These are phyloP conservation scores for Aspergillus niger DNA, from an alignment of 2,329 filamentous ascomycete genomes.

Conservation along the genomic window DNA sequence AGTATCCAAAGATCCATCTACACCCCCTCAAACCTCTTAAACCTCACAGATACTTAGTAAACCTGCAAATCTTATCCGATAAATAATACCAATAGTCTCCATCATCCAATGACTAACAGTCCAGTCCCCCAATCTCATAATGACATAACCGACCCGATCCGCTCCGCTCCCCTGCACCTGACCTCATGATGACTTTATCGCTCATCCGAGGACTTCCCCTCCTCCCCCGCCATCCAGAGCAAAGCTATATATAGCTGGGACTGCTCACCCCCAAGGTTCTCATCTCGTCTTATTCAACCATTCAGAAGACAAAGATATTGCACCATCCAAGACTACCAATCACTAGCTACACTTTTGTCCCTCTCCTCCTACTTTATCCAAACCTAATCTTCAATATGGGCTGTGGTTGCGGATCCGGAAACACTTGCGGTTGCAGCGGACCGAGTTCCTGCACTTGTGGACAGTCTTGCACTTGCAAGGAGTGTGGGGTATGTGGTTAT, in stretches of 20 bases:
- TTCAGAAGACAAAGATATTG: not conserved
- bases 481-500: conserved; percentile 40
- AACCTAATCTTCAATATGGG: conserved; percentile 29
- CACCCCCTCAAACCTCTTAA: too few relatives aligned
- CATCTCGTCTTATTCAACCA: not conserved
- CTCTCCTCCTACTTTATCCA: not conserved
- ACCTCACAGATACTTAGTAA: too few relatives aligned
- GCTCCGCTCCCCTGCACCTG: conserved; percentile 9
- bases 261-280: conserved; percentile 5
- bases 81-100: too few relatives aligned
- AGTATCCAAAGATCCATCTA: too few relatives aligned
- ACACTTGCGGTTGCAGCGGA: conserved; percentile 36
- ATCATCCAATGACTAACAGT: too few relatives aligned
- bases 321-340: conserved; percentile 2
- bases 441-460: conserved; percentile 36
- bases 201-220: not conserved
- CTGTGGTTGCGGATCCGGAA: conserved; percentile 38
- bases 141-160: conserved; percentile 1
- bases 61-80: too few relatives aligned
- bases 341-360: not conserved
- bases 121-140: not conserved
- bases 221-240: conserved; percentile 1
- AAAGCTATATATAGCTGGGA: conserved; percentile 17
- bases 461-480: conserved; percentile 38
- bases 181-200: conserved; percentile 29